Evolutionary conservation across 2,329 filamentous ascomycete species (phyloP), one percentile per base, ranked within the genome.

Genomic region (Pseudofabraea citricarpa): DNA sequence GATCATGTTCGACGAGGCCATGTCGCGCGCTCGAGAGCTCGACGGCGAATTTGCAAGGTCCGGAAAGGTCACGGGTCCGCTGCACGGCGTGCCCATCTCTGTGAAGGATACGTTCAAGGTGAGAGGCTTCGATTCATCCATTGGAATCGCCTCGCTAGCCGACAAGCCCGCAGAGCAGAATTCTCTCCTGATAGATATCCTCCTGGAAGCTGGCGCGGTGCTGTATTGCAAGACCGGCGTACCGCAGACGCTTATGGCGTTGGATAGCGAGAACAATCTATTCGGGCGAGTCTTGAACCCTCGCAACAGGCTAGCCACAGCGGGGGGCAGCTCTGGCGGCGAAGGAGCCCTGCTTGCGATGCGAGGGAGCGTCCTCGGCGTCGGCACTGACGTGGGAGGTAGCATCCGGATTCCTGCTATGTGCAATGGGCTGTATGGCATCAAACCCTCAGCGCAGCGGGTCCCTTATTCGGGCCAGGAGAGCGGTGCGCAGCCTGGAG

Each of bases 211-310:
- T 0, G 84, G 84, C 1, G 83, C 83, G 1, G 70, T 87, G 0
- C 64, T 83, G n/a, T 83, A 86, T 51, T 73, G 77, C 51, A 87
- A 87, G 62, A 87, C 83, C 1, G 86, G 85, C 52, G 68, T 87
- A 2, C 82, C 83, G 1, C 75, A 80, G 48, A 75, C 74, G 0
- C 60, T 79, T 44, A 67, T 67, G 52, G 68, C 67, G 6, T 59
- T 79, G 31, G 81, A 85, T 56, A 74, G 70, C 4, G 70, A 75
- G 31, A 84, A 83, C 58, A 74, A 82, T 51, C 56, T 83, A 16
- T 79, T 79, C 49, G 81, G 81, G 2, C 70, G 78, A 20, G 77
- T 76, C 0, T 59, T 83, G 24, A 85, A 85, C 53, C 81, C 82
- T 0, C 61, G 71, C n/a, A 81, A 83, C 48, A 67, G 73, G 9